Evolutionary conservation across 2,329 filamentous ascomycete species (phyloP).

Genomic region (Parastagonospora avenae): DNA sequence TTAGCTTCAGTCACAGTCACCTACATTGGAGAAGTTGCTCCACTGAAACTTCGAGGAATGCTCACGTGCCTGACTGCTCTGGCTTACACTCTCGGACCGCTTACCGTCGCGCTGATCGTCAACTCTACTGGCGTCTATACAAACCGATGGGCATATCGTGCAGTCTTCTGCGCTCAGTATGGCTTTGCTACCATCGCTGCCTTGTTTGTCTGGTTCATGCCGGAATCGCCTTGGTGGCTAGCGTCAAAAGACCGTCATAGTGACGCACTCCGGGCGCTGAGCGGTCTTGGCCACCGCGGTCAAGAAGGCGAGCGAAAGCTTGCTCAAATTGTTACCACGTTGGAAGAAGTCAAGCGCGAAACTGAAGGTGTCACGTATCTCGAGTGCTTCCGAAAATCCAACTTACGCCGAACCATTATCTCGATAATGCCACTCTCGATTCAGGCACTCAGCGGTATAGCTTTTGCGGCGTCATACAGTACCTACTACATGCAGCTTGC

Average conservation of each 20-base stretch:
- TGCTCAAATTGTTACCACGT: conserved; percentile 33
- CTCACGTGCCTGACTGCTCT: conserved; percentile 48
- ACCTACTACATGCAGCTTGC: conserved; percentile 53
- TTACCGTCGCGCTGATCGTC: conserved; percentile 39
- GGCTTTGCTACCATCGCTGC: conserved; percentile 46
- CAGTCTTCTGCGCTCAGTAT: conserved; percentile 50
- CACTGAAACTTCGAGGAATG: conserved; percentile 47
- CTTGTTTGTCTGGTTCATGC: conserved; percentile 30
- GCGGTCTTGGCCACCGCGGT: conserved; percentile 23
- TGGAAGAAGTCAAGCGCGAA: conserved; percentile 43
- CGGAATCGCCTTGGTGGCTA: conserved; percentile 68
- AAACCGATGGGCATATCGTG: conserved; percentile 51
- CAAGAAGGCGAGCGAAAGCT: conserved; percentile 21
- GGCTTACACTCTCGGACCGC: conserved; percentile 49
- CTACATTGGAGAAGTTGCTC: conserved; percentile 48
- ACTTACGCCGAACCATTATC: conserved; percentile 76
- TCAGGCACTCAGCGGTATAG: conserved; percentile 42
- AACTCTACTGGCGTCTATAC: conserved; percentile 44
- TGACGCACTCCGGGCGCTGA: conserved; percentile 54
- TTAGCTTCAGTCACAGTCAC: conserved; percentile 48
- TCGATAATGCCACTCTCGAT: conserved; percentile 54
- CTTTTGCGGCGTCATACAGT: conserved; percentile 35
- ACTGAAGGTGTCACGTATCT: conserved; percentile 69
- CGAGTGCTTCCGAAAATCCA: conserved; percentile 80
- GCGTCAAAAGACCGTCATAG: conserved; percentile 65